These are phyloP conservation scores for Alliaria petiolata DNA, from an alignment of 345 rosid species.

Conservation along the genomic window DNA sequence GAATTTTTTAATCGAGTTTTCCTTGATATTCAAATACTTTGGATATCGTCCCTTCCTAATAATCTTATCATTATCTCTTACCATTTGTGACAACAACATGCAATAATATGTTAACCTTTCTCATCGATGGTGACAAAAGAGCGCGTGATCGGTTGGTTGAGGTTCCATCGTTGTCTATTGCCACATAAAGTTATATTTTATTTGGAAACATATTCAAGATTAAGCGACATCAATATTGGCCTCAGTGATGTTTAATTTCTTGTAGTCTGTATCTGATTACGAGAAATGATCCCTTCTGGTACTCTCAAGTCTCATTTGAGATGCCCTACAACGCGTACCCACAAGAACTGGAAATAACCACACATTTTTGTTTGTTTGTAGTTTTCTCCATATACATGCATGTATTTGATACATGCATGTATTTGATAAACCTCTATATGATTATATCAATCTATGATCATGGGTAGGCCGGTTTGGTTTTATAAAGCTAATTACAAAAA, in stretches of 20 bases:
- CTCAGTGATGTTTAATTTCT: not conserved
- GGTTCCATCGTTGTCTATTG: not conserved
- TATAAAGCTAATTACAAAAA: not conserved
- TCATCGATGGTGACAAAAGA: slow-evolving; percentile 9
- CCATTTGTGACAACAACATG: not conserved
- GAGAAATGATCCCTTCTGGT: slow-evolving; percentile 14
- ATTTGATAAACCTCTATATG: not conserved
- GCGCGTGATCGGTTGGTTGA: not conserved
- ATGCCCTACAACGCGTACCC: slow-evolving; percentile 17
- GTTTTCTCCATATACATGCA: slow-evolving; percentile 12
- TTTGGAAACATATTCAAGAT: slow-evolving; percentile 9
- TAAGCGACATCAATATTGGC: not conserved
- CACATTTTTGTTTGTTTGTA: slow-evolving; percentile 7
- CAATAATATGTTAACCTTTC: not conserved
- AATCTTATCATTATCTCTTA: not conserved
- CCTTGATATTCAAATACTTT: not conserved
- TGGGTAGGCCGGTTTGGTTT: not conserved
- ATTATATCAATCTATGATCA: not conserved
- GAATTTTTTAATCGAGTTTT: not conserved
- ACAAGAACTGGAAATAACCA: slow-evolving; percentile 3
- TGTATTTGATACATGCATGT: not conserved
- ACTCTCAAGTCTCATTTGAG: not conserved
- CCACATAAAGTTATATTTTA: not conserved
- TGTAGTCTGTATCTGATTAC: not conserved
- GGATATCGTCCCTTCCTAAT: not conserved